These are phyloP conservation scores for Trypethelium eluteriae DNA, from an alignment of 495 filamentous ascomycete genomes.

Conservation along the genomic window DNA sequence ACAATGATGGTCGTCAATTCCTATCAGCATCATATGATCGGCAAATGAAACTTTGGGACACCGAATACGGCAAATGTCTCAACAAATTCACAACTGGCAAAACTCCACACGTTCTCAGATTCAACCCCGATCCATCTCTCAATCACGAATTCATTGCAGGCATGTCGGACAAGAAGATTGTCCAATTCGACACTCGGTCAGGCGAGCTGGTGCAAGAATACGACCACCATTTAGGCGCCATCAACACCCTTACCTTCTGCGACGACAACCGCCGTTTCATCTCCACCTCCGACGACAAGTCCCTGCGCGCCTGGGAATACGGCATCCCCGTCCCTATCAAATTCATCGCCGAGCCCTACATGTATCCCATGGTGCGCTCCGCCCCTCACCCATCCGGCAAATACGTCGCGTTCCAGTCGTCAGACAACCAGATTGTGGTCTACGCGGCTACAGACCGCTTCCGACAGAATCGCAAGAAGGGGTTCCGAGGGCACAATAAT, in stretches of 20 bases:
- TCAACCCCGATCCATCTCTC: slow-evolving; percentile 72
- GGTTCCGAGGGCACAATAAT: slow-evolving; percentile 89
- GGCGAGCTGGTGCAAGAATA: slow-evolving; percentile 85
- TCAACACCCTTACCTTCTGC: slow-evolving; percentile 96
- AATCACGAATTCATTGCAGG: slow-evolving; percentile 88
- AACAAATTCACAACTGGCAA: slow-evolving; percentile 84
- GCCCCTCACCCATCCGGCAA: slow-evolving; percentile 80
- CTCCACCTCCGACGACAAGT: slow-evolving; percentile 95
- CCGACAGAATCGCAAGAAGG: slow-evolving; percentile 94
- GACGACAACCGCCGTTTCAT: slow-evolving; percentile 94
- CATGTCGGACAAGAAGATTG: slow-evolving; percentile 96
- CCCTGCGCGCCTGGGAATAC: slow-evolving; percentile 92
- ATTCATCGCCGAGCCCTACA: slow-evolving; percentile 89
- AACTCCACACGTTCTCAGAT: slow-evolving; percentile 88
- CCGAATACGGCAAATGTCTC: slow-evolving; percentile 82
- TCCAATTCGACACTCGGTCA: slow-evolving; percentile 88
- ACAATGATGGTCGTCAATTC: slow-evolving; percentile 72
- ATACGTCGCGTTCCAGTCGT: slow-evolving; percentile 83
- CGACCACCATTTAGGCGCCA: slow-evolving; percentile 91
- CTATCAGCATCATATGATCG: slow-evolving; percentile 88
- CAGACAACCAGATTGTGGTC: slow-evolving; percentile 93
- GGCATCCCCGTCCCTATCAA: slow-evolving; percentile 88
- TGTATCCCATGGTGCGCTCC: slow-evolving; percentile 83
- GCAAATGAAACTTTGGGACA: slow-evolving; percentile 96
- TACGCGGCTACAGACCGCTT: slow-evolving; percentile 92